phyloP scores from a whole-genome alignment of 2,329 filamentous ascomycete species.

The Stemphylium vesicarium region DNA sequence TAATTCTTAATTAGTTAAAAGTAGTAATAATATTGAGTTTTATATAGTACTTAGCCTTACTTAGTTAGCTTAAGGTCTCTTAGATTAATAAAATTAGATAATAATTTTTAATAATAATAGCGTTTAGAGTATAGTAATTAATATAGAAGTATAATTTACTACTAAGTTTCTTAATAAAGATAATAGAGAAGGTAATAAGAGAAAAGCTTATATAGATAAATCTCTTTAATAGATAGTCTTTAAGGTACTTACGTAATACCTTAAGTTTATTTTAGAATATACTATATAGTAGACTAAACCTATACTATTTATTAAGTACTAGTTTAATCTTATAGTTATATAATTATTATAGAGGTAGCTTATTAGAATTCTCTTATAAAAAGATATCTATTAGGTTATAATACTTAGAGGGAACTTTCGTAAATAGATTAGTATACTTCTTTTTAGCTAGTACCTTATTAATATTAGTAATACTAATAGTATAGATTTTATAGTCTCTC shows the following conservation, averaged over 20 bases:
- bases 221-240: not conserved
- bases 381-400: not conserved
- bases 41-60: not conserved
- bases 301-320: not conserved
- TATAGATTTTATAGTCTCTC: not conserved
- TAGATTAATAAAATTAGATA: not conserved
- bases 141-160: not conserved
- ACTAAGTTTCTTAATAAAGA: slow-evolving; percentile 1
- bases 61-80: not conserved
- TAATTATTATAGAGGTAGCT: not conserved
- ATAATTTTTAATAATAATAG: not conserved
- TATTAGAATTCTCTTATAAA: not conserved
- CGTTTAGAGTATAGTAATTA: not conserved
- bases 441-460: not conserved
- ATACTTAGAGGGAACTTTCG: not conserved
- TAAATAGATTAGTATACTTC: not conserved
- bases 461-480: not conserved
- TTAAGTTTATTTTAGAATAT: not conserved
- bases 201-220: not conserved
- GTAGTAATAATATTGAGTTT: slow-evolving; percentile 1
- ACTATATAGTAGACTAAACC: not conserved
- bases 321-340: not conserved
- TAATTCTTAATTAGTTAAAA: not conserved
- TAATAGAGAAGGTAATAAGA: not conserved
- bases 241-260: not conserved